Conservation (phyloP, 225 moss, liverwort and hornwort genomes). For the Antitrichia curtipendula region DNA sequence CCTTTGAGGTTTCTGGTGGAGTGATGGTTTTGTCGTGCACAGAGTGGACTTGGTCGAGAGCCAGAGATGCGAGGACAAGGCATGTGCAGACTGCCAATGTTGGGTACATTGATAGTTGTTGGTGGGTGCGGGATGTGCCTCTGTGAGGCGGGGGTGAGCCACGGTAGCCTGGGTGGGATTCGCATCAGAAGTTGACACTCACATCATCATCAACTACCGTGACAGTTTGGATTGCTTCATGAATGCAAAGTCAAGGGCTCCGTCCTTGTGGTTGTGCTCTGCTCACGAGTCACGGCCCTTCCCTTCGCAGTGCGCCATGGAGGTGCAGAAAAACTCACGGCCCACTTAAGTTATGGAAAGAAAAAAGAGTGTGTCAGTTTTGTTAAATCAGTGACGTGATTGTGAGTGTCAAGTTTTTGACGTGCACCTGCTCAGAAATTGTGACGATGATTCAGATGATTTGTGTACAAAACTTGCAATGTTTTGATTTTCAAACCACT, state of each 20-base stretch:
- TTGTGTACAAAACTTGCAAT: not conserved
- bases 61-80: not conserved
- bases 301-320: not conserved
- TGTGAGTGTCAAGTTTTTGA: not conserved
- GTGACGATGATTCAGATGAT: not conserved
- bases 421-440: not conserved
- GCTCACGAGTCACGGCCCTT: not conserved
- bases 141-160: not conserved
- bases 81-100: not conserved
- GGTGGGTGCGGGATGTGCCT: not conserved
- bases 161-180: not conserved
- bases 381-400: too few species aligned
- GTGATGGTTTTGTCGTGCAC: not conserved
- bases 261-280: not conserved
- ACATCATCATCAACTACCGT: not conserved
- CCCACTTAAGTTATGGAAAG: not conserved
- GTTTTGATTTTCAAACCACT: not conserved
- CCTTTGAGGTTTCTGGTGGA: not conserved
- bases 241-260: not conserved
- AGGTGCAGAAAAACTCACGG: not conserved
- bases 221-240: not conserved
- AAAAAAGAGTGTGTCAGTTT: too few species aligned
- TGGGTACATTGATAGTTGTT: not conserved
- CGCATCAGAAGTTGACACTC: not conserved
- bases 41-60: not conserved